Evolutionary conservation across 768 basidiomycete genomes (phyloP).

Genomic region (Solioccasus polychromus): DNA sequence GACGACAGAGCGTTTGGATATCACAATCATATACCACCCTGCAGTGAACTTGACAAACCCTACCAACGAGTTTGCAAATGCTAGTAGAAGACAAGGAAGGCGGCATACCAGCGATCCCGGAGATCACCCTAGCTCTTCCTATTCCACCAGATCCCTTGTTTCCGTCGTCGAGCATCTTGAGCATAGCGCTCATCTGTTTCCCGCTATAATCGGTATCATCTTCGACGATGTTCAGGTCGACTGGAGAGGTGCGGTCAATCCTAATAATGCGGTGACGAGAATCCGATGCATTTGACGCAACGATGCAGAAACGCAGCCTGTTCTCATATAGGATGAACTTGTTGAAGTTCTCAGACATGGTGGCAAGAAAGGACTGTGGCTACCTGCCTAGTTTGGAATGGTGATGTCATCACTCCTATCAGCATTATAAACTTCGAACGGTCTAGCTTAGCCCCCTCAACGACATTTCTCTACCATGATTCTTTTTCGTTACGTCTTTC

Average conservation of each 20-base stretch:
- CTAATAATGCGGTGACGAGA: slow-evolving; percentile 90
- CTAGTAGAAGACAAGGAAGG: not conserved
- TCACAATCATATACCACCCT: slow-evolving; percentile 92
- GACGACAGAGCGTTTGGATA: slow-evolving; percentile 88
- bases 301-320: slow-evolving; percentile 83
- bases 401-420: too few relatives aligned
- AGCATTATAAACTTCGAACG: too few relatives aligned
- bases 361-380: not conserved
- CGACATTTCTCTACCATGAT: too few relatives aligned
- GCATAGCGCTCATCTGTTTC: slow-evolving; percentile 84
- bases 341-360: slow-evolving; percentile 40
- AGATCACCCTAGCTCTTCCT: slow-evolving; percentile 74
- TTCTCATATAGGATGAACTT: slow-evolving; percentile 96
- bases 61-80: not conserved
- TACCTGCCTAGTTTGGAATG: too few relatives aligned
- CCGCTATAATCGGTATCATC: slow-evolving; percentile 87
- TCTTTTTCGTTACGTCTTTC: slow-evolving; percentile 19
- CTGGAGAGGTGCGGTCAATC: slow-evolving; percentile 82
- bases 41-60: slow-evolving; percentile 94
- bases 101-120: slow-evolving; percentile 72
- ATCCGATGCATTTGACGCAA: slow-evolving; percentile 86
- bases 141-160: slow-evolving; percentile 87
- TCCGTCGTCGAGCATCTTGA: slow-evolving; percentile 95
- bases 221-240: slow-evolving; percentile 75
- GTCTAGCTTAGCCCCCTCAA: too few relatives aligned